Base-by-base conservation (phyloP, 2,329 filamentous ascomycete species). In the Colletotrichum agaves region DNA sequence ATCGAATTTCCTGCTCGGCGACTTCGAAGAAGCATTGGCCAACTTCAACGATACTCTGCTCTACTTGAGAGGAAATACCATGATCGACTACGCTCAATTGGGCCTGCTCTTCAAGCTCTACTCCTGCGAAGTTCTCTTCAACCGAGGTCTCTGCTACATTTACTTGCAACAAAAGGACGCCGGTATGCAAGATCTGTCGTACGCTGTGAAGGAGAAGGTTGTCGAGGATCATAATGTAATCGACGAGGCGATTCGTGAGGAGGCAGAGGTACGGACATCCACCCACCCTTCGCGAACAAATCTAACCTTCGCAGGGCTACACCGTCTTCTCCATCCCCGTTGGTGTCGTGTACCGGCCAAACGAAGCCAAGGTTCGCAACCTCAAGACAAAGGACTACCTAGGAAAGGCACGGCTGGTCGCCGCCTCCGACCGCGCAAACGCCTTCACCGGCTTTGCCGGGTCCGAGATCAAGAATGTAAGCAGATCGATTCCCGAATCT, bases 41-140 rank as follows among this genome's bases (percentile, higher is more conserved):
- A 98, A 98, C 81, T 99, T 99, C 86, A 99, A 99, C 83, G 96
- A 99, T 77, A 98, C 96, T 0, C 85, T 99, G 44, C 84, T 98
- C 46, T 98, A 98, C 79, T 87, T 99, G 50, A 89, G 96, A 75
- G 96, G 96, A 70, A 98, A 99, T 83, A 94, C 93, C 63, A 93
- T 96, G 82, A 99, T 99, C 80, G 94, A 99, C 80, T 99, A 99
- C 79, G 93, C 97, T 69, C 96, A 99, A 79, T 81, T 99, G 55
- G 96, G 96, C 19, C 87, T 99, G 49, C 91, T 97, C 67, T 99
- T 98, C 84, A 97, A 97, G 79, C 84, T 99, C 11, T 98, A 95
- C 79, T 98, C 96, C 1, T 99, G 96, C 81, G 96, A 99, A 76
- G 95, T 98, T 2, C 85, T 99, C 27, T 99, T 99, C 85, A 99